Percentiles rank a stretch among this genome's conserved stretches.
Conservation (phyloP, 2,329 filamentous ascomycete species). For the Dryadomyces quercivorus region DNA sequence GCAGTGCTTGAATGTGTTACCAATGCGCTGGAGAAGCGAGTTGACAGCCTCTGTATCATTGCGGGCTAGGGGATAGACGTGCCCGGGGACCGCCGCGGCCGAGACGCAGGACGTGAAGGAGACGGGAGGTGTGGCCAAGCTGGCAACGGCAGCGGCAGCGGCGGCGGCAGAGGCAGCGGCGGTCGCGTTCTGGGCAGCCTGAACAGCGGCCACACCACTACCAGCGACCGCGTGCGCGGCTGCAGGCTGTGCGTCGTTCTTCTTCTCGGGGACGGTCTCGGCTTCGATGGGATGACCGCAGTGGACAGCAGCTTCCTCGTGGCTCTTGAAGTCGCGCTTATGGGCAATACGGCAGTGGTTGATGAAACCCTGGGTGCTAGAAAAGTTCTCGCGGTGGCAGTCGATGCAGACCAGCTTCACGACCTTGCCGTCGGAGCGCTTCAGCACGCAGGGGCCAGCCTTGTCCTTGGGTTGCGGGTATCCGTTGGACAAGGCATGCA, state of each 20-base stretch:
- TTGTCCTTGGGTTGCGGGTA: constrained; percentile 69
- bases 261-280: constrained; percentile 35
- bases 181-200: neutral
- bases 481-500: constrained; percentile 57
- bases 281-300: constrained; percentile 74
- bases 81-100: constrained; percentile 26
- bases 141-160: constrained; percentile 1
- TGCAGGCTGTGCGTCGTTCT: neutral
- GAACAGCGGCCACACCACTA: neutral
- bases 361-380: constrained; percentile 96
- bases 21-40: constrained; percentile 39
- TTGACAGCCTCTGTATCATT: constrained; percentile 41
- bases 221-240: neutral
- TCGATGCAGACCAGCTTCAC: constrained; percentile 87
- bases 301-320: constrained; percentile 82
- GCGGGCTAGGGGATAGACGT: constrained; percentile 51
- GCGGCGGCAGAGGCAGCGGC: neutral
- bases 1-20: constrained; percentile 39
- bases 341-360: constrained; percentile 98
- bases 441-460: constrained; percentile 70
- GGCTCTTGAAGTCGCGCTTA: constrained; percentile 84
- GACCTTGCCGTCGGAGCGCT: constrained; percentile 71
- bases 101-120: neutral
- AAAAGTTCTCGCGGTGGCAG: constrained; percentile 83
- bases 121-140: neutral